Conservation (phyloP, 2,329 filamentous ascomycete species). For the Paecilomyces dactylethromorphus region DNA sequence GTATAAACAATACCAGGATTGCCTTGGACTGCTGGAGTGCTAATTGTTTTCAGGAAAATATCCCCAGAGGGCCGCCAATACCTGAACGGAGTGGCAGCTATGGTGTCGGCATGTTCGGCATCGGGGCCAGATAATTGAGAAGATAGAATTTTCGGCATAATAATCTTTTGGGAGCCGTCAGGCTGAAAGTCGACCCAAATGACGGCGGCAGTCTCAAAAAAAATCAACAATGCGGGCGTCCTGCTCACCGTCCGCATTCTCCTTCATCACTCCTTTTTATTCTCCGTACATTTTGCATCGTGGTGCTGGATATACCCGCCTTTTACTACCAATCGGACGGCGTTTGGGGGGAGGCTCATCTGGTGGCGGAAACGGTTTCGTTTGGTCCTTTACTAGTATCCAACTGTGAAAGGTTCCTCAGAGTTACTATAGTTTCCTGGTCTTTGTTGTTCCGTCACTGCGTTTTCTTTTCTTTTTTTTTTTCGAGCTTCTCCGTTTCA, state of each 20-base stretch:
- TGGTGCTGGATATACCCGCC: constrained; percentile 45
- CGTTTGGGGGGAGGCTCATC: constrained; percentile 18
- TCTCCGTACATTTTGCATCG: constrained; percentile 37
- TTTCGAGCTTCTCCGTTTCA: background rate
- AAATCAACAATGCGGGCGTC: background rate
- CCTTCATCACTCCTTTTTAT: constrained; percentile 10
- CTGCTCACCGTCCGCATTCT: background rate
- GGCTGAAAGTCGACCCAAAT: background rate
- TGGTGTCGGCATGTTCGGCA: constrained; percentile 39
- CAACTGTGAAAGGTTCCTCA: background rate
- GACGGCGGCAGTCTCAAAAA: background rate
- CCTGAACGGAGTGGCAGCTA: constrained; percentile 36
- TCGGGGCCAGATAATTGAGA: constrained; percentile 33
- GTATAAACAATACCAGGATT: constrained; percentile 18
- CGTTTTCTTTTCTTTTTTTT: too few species aligned
- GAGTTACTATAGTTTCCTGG: background rate
- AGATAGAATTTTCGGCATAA: constrained; percentile 8
- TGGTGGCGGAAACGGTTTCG: constrained; percentile 9
- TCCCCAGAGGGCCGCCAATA: constrained; percentile 33
- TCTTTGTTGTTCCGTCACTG: background rate
- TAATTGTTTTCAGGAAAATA: constrained; percentile 27
- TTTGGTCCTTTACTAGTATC: constrained; percentile 1
- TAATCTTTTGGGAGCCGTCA: constrained; percentile 2
- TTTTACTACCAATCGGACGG: constrained; percentile 32
- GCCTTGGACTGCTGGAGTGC: constrained; percentile 3